These are phyloP conservation scores for Apophysomyces variabilis DNA, from an alignment of 371 early-diverging fungal genomes.

Conservation along the genomic window DNA sequence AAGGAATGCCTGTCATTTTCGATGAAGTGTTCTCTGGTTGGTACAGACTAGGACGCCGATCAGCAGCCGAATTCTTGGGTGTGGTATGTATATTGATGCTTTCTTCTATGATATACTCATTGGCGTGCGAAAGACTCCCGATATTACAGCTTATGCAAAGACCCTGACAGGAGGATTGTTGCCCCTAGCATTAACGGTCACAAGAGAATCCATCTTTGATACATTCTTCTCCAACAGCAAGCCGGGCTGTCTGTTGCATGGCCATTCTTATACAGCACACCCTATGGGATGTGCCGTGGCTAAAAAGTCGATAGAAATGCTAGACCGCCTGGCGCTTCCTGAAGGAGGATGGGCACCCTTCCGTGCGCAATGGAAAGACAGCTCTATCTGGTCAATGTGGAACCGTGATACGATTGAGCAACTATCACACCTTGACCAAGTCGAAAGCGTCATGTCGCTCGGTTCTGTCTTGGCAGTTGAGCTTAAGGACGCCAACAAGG, in stretches of 20 bases:
- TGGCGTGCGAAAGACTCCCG: slow-evolving; percentile 57
- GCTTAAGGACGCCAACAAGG: slow-evolving; percentile 55
- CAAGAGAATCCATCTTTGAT: slow-evolving; percentile 68
- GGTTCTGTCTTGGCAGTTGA: slow-evolving; percentile 79
- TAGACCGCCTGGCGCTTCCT: slow-evolving; percentile 46
- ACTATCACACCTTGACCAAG: slow-evolving; percentile 58
- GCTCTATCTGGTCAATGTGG: slow-evolving; percentile 64
- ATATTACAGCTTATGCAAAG: slow-evolving; percentile 83
- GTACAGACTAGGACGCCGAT: slow-evolving; percentile 71
- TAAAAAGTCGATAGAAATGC: slow-evolving; percentile 57
- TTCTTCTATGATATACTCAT: too few species aligned
- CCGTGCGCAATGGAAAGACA: slow-evolving; percentile 50
- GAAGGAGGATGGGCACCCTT: slow-evolving; percentile 37
- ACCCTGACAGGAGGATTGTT: slow-evolving; percentile 80
- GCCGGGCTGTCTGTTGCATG: slow-evolving; percentile 78
- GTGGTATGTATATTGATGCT: slow-evolving; percentile 48
- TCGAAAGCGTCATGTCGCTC: slow-evolving; percentile 75
- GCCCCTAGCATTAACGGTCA: slow-evolving; percentile 75
- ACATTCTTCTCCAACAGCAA: slow-evolving; percentile 70
- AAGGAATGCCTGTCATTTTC: slow-evolving; percentile 75
- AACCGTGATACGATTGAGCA: slow-evolving; percentile 47
- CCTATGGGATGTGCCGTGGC: slow-evolving; percentile 85
- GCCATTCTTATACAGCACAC: slow-evolving; percentile 88
- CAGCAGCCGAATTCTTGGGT: slow-evolving; percentile 70
- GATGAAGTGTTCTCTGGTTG: slow-evolving; percentile 89